phyloP scores from a whole-genome alignment of 2,329 filamentous ascomycete genomes.

The Ilyonectria sp. region DNA sequence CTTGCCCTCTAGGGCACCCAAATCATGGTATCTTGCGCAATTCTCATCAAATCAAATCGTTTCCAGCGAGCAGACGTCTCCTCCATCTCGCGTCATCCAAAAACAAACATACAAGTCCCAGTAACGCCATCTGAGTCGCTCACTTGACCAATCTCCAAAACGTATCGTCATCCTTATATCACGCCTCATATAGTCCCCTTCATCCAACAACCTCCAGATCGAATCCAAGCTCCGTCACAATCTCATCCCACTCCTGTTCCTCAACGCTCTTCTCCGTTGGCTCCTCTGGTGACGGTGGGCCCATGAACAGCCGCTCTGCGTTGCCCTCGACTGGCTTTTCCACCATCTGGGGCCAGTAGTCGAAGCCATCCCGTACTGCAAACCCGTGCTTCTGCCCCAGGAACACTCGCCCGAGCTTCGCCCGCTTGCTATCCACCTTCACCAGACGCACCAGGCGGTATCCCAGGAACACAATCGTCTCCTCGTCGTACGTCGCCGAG shows the following conservation, averaged over 20 bases:
- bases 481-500: slow-evolving; percentile 27
- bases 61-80: background rate
- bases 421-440: slow-evolving; percentile 27
- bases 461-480: slow-evolving; percentile 29
- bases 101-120: background rate
- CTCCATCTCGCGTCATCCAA: background rate
- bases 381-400: slow-evolving; percentile 30
- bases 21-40: slow-evolving; percentile 8
- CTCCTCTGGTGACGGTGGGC: slow-evolving; percentile 1
- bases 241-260: slow-evolving; percentile 24
- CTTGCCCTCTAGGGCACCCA: background rate
- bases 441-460: slow-evolving; percentile 29
- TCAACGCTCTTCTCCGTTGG: slow-evolving; percentile 10
- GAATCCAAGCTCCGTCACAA: slow-evolving; percentile 22
- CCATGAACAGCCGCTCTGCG: slow-evolving; percentile 12
- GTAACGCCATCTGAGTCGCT: background rate
- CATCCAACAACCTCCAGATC: slow-evolving; percentile 24
- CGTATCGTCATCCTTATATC: background rate
- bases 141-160: background rate
- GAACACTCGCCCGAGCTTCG: slow-evolving; percentile 25
- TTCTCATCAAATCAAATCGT: slow-evolving; percentile 1
- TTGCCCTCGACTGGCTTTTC: slow-evolving; percentile 27
- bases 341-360: slow-evolving; percentile 27
- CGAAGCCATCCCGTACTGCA: slow-evolving; percentile 22
- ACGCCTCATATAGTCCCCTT: background rate